Percentiles rank a stretch among this genome's conserved stretches.
Conservation (phyloP, 202 grass and related monocot species). For the Panicum hallii region DNA sequence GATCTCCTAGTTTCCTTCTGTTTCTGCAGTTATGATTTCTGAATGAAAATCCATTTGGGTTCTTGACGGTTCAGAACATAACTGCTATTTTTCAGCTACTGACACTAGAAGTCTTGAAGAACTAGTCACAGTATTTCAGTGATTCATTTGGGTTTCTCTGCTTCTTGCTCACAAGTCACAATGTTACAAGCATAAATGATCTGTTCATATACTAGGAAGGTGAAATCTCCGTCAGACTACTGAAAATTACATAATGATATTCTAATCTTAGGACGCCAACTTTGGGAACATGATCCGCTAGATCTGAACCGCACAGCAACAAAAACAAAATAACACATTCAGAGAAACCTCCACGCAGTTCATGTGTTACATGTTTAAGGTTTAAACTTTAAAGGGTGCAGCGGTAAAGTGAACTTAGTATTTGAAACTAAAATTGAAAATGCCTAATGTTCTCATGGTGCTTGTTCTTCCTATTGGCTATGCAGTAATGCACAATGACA, state of each 20-base stretch:
- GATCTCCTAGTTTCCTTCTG: neutral
- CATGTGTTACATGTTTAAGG: neutral
- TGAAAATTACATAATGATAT: slow-evolving; percentile 27
- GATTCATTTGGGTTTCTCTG: neutral
- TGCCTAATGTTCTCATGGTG: neutral
- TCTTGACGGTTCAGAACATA: slow-evolving; percentile 14
- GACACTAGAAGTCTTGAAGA: neutral
- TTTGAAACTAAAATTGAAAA: neutral
- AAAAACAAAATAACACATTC: neutral
- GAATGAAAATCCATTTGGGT: neutral
- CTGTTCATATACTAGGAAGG: slow-evolving; percentile 17
- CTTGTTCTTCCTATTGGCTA: neutral
- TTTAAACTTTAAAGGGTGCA: neutral
- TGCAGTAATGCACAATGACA: neutral
- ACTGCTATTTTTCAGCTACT: slow-evolving; percentile 18
- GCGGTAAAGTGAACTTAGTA: neutral
- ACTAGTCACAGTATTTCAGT: neutral
- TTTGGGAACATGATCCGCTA: slow-evolving; percentile 32
- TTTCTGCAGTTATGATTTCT: neutral
- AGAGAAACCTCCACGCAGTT: neutral
- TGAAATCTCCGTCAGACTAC: neutral
- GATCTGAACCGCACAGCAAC: neutral
- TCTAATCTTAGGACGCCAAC: neutral
- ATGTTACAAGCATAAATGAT: neutral
- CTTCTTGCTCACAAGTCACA: slow-evolving; percentile 4